Conservation (phyloP, 768 basidiomycete species). For the Candolleomyces efflorescens region DNA sequence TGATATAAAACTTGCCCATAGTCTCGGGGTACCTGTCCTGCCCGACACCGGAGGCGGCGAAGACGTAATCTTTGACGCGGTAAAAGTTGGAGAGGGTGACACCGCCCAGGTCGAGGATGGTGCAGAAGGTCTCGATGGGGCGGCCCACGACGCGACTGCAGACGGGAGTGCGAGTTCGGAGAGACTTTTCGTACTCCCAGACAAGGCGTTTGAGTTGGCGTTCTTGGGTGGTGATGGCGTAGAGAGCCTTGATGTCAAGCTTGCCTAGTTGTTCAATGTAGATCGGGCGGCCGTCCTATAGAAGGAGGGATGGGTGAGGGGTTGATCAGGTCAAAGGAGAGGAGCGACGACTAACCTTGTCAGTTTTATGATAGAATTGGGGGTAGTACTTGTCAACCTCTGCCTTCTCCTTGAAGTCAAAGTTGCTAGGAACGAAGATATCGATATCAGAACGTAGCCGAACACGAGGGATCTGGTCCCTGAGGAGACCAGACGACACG, state of each 20-base stretch:
- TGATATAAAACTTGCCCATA: constrained; percentile 99
- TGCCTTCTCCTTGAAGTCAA: constrained; percentile 79
- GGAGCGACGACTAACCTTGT: constrained; percentile 60
- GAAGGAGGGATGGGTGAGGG: neutral
- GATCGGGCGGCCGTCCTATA: constrained; percentile 92
- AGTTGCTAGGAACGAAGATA: constrained; percentile 49
- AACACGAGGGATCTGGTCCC: constrained; percentile 1
- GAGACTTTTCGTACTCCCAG: constrained; percentile 88
- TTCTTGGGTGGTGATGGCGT: constrained; percentile 77
- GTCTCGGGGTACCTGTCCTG: constrained; percentile 91
- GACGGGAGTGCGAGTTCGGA: constrained; percentile 76
- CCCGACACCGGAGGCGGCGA: constrained; percentile 68
- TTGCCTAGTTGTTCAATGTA: constrained; percentile 93
- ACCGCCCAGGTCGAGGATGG: constrained; percentile 85
- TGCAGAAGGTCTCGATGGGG: constrained; percentile 95
- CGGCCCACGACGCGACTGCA: constrained; percentile 69
- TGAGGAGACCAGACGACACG: no score
- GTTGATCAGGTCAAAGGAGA: neutral
- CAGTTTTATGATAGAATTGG: constrained; percentile 93
- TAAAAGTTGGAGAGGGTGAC: constrained; percentile 77
- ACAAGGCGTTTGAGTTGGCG: constrained; percentile 88
- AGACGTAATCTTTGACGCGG: constrained; percentile 90
- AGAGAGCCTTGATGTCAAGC: constrained; percentile 82
- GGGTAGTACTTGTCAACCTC: constrained; percentile 92
- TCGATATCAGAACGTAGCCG: neutral